Conservation (phyloP, 164 flowering plant genomes). For the Stephania cephalantha region DNA sequence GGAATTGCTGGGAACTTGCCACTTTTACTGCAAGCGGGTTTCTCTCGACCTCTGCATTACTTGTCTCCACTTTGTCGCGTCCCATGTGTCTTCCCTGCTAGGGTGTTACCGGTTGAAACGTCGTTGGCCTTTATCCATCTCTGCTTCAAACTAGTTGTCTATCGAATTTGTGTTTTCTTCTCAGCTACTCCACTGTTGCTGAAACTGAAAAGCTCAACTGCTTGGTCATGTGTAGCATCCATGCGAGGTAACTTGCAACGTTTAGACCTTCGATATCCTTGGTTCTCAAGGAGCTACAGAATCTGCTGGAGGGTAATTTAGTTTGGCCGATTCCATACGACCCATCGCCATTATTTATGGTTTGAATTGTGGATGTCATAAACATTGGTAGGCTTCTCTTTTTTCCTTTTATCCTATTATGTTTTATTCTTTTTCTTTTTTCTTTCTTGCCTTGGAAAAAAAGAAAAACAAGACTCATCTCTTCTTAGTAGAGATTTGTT, state of each 20-base stretch:
- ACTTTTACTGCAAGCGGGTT: slow-evolving; percentile 26
- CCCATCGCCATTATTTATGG: not conserved
- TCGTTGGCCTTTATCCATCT: slow-evolving; percentile 15
- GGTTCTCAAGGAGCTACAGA: not conserved
- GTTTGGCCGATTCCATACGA: not conserved
- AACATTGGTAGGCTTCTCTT: not conserved
- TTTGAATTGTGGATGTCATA: not conserved
- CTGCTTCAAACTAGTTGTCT: slow-evolving; percentile 14
- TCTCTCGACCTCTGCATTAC: slow-evolving; percentile 18
- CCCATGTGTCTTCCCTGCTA: slow-evolving; percentile 15
- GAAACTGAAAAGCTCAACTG: slow-evolving; percentile 16
- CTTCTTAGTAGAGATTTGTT: no score
- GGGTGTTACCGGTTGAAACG: slow-evolving; percentile 10
- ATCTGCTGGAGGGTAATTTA: not conserved
- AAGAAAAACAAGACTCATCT: not conserved
- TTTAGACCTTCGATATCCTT: not conserved
- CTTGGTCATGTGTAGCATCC: slow-evolving; percentile 1
- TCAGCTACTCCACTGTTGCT: slow-evolving; percentile 4
- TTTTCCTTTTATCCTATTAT: not conserved
- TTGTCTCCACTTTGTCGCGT: slow-evolving; percentile 15
- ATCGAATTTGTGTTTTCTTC: slow-evolving; percentile 10
- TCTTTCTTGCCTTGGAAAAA: not conserved
- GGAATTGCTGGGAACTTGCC: slow-evolving; percentile 34
- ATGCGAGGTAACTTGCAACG: not conserved
- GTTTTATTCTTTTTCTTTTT: not conserved